These are phyloP conservation scores for Ajuga chamaepitys DNA, from an alignment of 257 asterid species.

Conservation along the genomic window DNA sequence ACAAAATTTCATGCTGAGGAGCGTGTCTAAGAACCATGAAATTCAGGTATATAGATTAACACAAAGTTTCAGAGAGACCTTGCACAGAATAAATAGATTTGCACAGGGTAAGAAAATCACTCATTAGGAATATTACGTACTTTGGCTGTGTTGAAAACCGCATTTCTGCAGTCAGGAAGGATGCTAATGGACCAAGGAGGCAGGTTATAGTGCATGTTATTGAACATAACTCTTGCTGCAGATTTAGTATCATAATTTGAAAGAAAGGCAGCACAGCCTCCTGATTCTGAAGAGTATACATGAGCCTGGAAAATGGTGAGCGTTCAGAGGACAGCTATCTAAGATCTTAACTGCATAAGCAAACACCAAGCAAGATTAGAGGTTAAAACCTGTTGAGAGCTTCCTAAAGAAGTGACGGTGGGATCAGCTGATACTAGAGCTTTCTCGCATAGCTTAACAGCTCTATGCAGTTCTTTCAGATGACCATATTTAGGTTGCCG, in stretches of 20 bases:
- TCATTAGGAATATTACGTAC: conserved; percentile 29
- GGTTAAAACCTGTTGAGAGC: conserved; percentile 22
- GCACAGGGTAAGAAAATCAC: neutral
- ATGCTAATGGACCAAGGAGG: conserved; percentile 98
- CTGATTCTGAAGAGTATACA: conserved; percentile 59
- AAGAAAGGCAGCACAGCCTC: conserved; percentile 87
- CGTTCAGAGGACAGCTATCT: neutral
- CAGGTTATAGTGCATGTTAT: conserved; percentile 70
- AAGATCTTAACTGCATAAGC: neutral
- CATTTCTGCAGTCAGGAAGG: conserved; percentile 91
- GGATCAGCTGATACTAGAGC: conserved; percentile 81
- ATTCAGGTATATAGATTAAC: neutral
- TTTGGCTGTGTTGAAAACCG: conserved; percentile 83
- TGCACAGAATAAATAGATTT: neutral
- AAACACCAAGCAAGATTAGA: neutral
- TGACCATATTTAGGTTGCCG: conserved; percentile 89
- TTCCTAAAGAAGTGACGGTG: conserved; percentile 67
- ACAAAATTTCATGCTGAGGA: neutral
- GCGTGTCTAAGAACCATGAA: neutral
- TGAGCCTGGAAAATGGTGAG: conserved; percentile 43
- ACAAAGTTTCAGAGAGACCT: neutral
- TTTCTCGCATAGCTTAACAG: conserved; percentile 73
- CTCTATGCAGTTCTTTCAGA: conserved; percentile 78
- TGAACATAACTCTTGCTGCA: conserved; percentile 66
- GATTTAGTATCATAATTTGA: conserved; percentile 61